Conservation (phyloP, 257 asterid species). For the Agastache rugosa region DNA sequence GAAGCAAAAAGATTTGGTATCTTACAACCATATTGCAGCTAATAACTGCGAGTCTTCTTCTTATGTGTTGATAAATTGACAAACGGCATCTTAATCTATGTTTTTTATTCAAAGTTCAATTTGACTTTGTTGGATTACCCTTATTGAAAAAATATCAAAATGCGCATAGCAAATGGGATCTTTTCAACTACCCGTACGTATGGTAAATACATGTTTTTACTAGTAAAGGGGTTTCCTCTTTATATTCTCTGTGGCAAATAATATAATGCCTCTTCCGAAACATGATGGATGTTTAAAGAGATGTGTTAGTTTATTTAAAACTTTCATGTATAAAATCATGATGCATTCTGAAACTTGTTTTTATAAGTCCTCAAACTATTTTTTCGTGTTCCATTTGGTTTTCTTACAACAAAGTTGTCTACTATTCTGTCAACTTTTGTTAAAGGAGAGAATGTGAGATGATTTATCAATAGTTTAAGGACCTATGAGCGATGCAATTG, state of each 20-base stretch:
- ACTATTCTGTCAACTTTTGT: neutral
- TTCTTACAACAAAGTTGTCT: neutral
- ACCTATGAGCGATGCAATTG: neutral
- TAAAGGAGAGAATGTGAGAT: neutral
- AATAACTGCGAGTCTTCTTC: neutral
- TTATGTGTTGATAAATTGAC: neutral
- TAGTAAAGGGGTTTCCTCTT: neutral
- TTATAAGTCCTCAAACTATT: neutral
- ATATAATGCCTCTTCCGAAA: neutral
- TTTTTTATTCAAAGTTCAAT: neutral
- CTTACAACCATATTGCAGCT: neutral
- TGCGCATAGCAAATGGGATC: too few species aligned
- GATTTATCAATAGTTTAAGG: neutral
- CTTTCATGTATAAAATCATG: neutral
- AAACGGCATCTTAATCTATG: neutral
- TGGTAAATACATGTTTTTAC: neutral
- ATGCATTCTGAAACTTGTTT: neutral
- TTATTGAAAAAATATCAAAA: neutral
- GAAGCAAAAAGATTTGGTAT: constrained; percentile 7
- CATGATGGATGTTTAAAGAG: neutral
- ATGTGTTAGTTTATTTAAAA: neutral
- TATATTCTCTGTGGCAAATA: neutral
- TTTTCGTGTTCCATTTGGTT: neutral
- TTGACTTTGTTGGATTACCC: neutral
- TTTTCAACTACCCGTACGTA: too few species aligned